These are phyloP conservation scores for Platanus orientalis DNA, from an alignment of 164 flowering plant species.

Conservation along the genomic window DNA sequence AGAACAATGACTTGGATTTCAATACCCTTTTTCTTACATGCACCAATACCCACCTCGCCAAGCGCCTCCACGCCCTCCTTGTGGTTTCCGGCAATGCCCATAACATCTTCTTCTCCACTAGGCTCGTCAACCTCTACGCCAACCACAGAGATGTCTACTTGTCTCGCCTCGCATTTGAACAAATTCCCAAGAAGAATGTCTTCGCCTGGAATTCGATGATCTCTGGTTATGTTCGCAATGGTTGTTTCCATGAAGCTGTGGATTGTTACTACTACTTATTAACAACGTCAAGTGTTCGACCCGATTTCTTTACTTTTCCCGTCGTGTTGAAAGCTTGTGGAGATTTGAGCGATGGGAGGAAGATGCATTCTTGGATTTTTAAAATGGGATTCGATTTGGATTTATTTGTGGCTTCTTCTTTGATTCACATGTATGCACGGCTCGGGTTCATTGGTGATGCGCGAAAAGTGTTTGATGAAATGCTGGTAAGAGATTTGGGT, in stretches of 20 bases:
- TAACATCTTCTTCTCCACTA: constrained; percentile 39
- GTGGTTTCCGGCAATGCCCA: constrained; percentile 45
- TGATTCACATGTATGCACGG: constrained; percentile 59
- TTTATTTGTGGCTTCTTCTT: constrained; percentile 62
- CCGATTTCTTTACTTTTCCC: constrained; percentile 69
- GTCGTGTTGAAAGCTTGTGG: constrained; percentile 58
- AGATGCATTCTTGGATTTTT: constrained; percentile 46
- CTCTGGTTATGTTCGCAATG: constrained; percentile 48
- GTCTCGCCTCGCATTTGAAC: constrained; percentile 41
- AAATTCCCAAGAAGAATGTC: constrained; percentile 39
- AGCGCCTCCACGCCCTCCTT: constrained; percentile 52
- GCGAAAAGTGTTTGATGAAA: constrained; percentile 45
- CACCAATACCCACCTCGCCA: constrained; percentile 33
- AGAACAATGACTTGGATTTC: constrained; percentile 32
- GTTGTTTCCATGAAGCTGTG: constrained; percentile 36
- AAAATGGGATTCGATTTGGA: constrained; percentile 58
- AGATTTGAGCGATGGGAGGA: constrained; percentile 34
- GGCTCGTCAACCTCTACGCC: constrained; percentile 56
- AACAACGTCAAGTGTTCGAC: constrained; percentile 32
- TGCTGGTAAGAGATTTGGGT: constrained; percentile 47
- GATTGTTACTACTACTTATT: constrained; percentile 36
- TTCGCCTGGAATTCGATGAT: constrained; percentile 68
- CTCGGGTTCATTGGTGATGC: constrained; percentile 40
- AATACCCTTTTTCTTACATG: constrained; percentile 40
- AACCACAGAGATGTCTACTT: constrained; percentile 37